Conservation (phyloP, 305 asterid species). For the Fraxinus platypoda region DNA sequence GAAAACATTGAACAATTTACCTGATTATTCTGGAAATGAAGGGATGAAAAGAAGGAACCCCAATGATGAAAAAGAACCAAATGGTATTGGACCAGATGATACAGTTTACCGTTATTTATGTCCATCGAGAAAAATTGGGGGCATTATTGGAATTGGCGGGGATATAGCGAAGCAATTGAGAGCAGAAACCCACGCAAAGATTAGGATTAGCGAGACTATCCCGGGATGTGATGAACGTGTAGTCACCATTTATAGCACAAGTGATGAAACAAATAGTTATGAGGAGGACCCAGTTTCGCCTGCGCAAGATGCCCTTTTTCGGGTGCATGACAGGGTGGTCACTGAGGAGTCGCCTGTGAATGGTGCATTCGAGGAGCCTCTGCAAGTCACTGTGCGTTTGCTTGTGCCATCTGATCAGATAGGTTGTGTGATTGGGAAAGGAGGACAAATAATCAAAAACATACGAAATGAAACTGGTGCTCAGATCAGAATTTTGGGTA, state of each 20-base stretch:
- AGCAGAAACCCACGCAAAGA: constrained; percentile 71
- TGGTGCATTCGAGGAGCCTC: constrained; percentile 50
- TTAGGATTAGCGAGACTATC: constrained; percentile 72
- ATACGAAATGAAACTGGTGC: constrained; percentile 51
- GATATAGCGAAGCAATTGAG: constrained; percentile 77
- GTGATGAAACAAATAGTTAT: constrained; percentile 64
- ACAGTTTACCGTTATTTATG: constrained; percentile 76
- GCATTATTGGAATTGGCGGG: constrained; percentile 83
- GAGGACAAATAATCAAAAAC: constrained; percentile 46
- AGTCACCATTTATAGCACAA: constrained; percentile 67
- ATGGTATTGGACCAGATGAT: constrained; percentile 59
- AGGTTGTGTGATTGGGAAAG: constrained; percentile 69
- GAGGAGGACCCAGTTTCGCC: constrained; percentile 58
- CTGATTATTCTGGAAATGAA: constrained; percentile 55
- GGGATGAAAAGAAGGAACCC: constrained; percentile 54
- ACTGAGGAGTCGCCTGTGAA: constrained; percentile 57
- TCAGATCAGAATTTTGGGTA: constrained; percentile 69
- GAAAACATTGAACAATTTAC: constrained; percentile 37
- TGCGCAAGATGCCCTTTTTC: constrained; percentile 80
- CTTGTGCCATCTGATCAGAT: constrained; percentile 89
- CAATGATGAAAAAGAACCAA: constrained; percentile 59
- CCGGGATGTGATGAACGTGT: constrained; percentile 93
- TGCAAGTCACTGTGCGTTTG: constrained; percentile 55
- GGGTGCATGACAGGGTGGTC: constrained; percentile 68
- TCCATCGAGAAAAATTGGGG: constrained; percentile 71